Evolutionary conservation across 176 grass and related monocot species (phyloP).

Genomic region (Miscanthus lutarioriparius): DNA sequence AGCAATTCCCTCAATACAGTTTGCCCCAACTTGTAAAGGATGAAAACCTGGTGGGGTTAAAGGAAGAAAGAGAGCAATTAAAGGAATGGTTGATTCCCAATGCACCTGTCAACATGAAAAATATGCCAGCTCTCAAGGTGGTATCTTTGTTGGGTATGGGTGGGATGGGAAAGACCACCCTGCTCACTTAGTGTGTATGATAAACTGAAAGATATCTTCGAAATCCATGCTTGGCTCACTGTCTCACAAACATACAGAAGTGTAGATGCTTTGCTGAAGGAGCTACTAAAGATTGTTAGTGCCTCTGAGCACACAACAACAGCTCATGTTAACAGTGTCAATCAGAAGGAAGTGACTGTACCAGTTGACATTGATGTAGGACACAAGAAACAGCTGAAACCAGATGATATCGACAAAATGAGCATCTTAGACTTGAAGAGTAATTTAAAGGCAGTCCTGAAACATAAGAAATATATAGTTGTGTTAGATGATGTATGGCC

Average conservation of each 20-base stretch:
- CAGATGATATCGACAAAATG: slow-evolving; percentile 2
- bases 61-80: background rate
- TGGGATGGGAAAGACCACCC: slow-evolving; percentile 37
- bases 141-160: slow-evolving; percentile 40
- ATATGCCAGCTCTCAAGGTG: background rate
- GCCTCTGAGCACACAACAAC: background rate
- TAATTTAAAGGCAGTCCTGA: background rate
- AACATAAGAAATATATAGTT: slow-evolving; percentile 17
- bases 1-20: background rate
- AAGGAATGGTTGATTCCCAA: background rate
- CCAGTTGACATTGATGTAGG: background rate
- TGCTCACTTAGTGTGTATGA: slow-evolving; percentile 24
- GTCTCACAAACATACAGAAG: slow-evolving; percentile 8
- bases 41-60: slow-evolving; percentile 13
- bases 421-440: background rate
- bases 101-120: background rate
- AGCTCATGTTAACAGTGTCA: background rate
- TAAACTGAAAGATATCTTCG: background rate
- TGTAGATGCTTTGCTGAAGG: slow-evolving; percentile 19
- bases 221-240: slow-evolving; percentile 18
- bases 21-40: slow-evolving; percentile 19
- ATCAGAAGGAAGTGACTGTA: background rate
- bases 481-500: slow-evolving; percentile 44
- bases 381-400: background rate
- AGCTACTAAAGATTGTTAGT: background rate